Evolutionary conservation across 1,139 yeast genomes (phyloP).

Genomic region (Kurtzmaniella natalensis): DNA sequence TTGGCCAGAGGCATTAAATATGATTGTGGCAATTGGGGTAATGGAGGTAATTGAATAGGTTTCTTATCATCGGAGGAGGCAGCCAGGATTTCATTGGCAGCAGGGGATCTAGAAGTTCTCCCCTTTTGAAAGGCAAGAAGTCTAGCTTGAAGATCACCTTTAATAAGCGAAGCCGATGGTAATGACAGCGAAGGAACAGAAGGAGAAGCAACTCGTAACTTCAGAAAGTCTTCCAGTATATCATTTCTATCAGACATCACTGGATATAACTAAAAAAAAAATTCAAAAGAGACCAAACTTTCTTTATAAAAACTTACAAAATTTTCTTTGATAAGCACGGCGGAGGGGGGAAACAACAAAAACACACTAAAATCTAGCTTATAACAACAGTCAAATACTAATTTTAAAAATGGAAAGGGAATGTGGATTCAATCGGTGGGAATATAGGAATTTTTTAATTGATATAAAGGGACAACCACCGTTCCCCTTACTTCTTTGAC

Average conservation of each 20-base stretch:
- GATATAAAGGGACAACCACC: too few relatives aligned
- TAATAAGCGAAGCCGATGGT: conserved; percentile 26
- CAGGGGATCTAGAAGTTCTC: conserved; percentile 22
- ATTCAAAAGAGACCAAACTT: too few relatives aligned
- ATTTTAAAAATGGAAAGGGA: too few relatives aligned
- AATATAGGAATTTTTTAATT: too few relatives aligned
- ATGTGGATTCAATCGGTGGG: too few relatives aligned
- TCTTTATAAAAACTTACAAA: too few relatives aligned
- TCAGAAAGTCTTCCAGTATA: conserved; percentile 5
- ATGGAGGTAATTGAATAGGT: conserved; percentile 24
- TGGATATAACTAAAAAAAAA: too few relatives aligned
- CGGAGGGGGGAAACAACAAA: too few relatives aligned
- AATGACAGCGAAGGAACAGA: conserved; percentile 5
- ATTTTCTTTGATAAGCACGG: too few relatives aligned
- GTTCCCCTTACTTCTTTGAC: too few relatives aligned
- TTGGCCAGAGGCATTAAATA: conserved; percentile 4
- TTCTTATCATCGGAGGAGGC: conserved; percentile 7
- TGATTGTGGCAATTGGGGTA: conserved; percentile 15
- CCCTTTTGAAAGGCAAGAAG: conserved; percentile 71
- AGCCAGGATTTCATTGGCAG: conserved; percentile 5
- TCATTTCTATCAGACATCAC: conserved; percentile 5
- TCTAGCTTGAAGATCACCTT: conserved; percentile 71
- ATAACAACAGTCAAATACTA: too few relatives aligned
- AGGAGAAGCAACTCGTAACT: conserved; percentile 7
- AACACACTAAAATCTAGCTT: too few relatives aligned